These are phyloP conservation scores for Hyaloperonospora brassicae DNA, from an alignment of 352 stramenopile species.

Conservation along the genomic window DNA sequence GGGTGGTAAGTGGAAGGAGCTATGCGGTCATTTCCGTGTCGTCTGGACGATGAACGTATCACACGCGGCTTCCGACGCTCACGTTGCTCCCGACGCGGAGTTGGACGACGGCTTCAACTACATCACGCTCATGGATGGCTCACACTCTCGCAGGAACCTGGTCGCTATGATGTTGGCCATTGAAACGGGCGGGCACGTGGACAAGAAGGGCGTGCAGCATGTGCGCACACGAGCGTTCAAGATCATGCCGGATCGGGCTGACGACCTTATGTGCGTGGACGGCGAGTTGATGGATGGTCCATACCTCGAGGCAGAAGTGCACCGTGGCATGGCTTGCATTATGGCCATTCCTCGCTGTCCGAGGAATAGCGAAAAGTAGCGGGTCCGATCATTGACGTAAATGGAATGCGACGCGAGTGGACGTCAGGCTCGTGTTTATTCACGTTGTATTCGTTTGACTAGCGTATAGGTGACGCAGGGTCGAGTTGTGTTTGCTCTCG, in stretches of 20 bases:
- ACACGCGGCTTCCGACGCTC: conserved; percentile 35
- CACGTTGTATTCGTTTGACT: background rate
- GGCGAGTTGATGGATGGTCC: conserved; percentile 45
- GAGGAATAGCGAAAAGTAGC: conserved; percentile 7
- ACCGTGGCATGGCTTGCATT: conserved; percentile 23
- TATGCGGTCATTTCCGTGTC: conserved; percentile 46
- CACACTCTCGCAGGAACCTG: conserved; percentile 32
- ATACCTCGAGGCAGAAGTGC: background rate
- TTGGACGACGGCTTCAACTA: conserved; percentile 58
- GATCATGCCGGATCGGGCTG: conserved; percentile 21
- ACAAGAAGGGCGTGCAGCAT: conserved; percentile 32
- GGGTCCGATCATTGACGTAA: background rate
- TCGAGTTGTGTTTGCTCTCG: too few relatives aligned
- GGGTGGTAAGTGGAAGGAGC: conserved; percentile 27
- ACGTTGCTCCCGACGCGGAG: conserved; percentile 36
- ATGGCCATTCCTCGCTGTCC: conserved; percentile 28
- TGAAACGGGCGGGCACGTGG: conserved; percentile 43
- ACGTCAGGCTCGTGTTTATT: background rate
- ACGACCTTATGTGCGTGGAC: conserved; percentile 54
- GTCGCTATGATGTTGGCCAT: conserved; percentile 43
- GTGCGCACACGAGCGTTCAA: conserved; percentile 59
- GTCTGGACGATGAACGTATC: conserved; percentile 59
- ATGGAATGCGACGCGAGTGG: too few relatives aligned
- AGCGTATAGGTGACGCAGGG: too few relatives aligned
- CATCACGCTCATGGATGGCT: conserved; percentile 40